Conservation (phyloP, 148 eudicot species). For the Fagopyrum homotropicum region DNA sequence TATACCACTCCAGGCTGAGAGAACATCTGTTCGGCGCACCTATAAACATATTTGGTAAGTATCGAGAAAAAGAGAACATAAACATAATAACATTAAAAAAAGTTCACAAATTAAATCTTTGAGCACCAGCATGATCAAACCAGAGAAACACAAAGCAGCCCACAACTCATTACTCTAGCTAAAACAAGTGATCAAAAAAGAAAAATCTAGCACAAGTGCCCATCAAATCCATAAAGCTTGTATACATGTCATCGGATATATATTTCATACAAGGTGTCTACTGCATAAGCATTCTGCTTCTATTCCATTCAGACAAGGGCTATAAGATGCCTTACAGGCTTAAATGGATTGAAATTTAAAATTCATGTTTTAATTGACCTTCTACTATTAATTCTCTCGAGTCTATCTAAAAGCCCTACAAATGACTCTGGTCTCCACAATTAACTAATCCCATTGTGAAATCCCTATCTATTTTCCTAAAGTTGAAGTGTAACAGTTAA, state of each 20-base stretch:
- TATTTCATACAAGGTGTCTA: neutral
- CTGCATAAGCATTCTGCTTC: neutral
- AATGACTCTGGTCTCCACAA: neutral
- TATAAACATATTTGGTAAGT: conserved; percentile 14
- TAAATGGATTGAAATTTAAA: too few relatives aligned
- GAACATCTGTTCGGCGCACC: conserved; percentile 94
- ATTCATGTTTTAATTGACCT: neutral
- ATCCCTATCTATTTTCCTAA: neutral
- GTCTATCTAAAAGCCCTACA: neutral
- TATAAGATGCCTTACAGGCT: neutral
- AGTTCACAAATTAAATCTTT: neutral
- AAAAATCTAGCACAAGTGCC: neutral
- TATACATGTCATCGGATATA: neutral
- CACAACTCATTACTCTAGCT: conserved; percentile 1
- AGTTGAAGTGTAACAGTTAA: neutral
- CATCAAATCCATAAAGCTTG: neutral
- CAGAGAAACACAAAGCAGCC: neutral
- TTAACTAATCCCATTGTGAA: too few relatives aligned
- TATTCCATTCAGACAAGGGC: neutral
- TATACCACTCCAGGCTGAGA: conserved; percentile 99
- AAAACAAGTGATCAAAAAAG: neutral
- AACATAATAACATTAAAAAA: neutral
- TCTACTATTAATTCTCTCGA: neutral
- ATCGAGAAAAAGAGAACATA: neutral
- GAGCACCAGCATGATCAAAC: neutral